These are phyloP conservation scores for Didymella sp. DNA, from an alignment of 2,329 filamentous ascomycete species.

Conservation along the genomic window DNA sequence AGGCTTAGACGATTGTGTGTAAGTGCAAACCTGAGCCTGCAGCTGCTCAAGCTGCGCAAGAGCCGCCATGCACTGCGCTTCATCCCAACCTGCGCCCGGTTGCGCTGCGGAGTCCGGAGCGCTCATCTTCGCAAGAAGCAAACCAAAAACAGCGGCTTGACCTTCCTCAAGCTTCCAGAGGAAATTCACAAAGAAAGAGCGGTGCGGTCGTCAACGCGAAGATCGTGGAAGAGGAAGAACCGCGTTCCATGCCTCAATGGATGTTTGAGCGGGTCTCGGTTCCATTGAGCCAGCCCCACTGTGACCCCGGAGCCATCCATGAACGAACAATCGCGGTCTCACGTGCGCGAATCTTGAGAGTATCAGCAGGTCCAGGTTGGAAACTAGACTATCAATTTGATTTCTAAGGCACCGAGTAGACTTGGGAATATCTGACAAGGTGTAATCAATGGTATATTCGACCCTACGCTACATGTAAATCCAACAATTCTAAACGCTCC, in stretches of 20 bases:
- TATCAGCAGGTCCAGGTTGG: too few relatives aligned
- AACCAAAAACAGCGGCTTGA: not conserved
- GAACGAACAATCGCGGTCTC: conserved; percentile 18
- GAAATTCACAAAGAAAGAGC: not conserved
- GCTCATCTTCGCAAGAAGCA: conserved; percentile 23
- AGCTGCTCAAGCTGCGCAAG: conserved; percentile 55
- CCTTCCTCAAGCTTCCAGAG: not conserved
- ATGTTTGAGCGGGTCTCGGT: conserved; percentile 20
- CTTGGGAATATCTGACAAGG: not conserved
- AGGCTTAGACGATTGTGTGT: not conserved
- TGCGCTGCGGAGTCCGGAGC: conserved; percentile 22
- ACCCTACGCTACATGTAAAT: conserved; percentile 8
- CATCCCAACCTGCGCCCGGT: conserved; percentile 45
- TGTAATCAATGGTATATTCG: not conserved
- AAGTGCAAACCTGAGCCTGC: conserved; percentile 50
- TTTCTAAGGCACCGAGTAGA: too few relatives aligned
- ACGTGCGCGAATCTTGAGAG: conserved; percentile 16
- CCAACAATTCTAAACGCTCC: conserved; percentile 15
- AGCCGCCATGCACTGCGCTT: conserved; percentile 51
- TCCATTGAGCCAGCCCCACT: conserved; percentile 15
- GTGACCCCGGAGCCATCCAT: conserved; percentile 5
- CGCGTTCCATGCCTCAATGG: conserved; percentile 6
- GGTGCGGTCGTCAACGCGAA: conserved; percentile 14
- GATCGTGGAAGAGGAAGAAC: conserved; percentile 11
- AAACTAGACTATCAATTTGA: not conserved